Conservation (phyloP, 192 early-diverging fungal genomes). For the Coemansia sp. region DNA sequence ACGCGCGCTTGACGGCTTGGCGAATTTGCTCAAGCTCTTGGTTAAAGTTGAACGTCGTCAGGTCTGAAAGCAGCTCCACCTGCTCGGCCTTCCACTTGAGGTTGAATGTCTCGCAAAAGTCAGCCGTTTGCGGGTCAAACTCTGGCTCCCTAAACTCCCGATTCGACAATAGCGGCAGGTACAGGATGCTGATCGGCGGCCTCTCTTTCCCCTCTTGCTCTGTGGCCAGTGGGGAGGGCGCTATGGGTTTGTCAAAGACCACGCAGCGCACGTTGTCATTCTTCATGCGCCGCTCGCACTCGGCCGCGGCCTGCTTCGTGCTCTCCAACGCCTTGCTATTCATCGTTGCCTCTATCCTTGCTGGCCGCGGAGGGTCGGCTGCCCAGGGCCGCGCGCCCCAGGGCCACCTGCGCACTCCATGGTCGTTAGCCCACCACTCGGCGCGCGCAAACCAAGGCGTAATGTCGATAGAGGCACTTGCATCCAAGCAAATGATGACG, state of each 20-base stretch:
- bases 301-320: constrained; percentile 23
- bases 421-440: constrained; percentile 60
- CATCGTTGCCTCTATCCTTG: constrained; percentile 27
- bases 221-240: constrained; percentile 19
- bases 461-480: constrained; percentile 68
- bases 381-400: constrained; percentile 57
- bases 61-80: constrained; percentile 58
- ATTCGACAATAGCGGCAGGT: constrained; percentile 68
- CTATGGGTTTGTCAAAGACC: constrained; percentile 49
- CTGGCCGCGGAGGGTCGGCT: constrained; percentile 42
- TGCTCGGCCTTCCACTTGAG: constrained; percentile 67
- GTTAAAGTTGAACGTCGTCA: constrained; percentile 57
- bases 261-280: constrained; percentile 49
- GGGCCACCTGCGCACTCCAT: constrained; percentile 64
- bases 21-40: constrained; percentile 58
- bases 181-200: constrained; percentile 52
- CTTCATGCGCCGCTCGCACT: constrained; percentile 18
- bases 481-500: constrained; percentile 70
- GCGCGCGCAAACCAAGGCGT: constrained; percentile 66
- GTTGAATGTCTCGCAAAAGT: constrained; percentile 68
- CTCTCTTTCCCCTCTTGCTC: not conserved
- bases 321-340: constrained; percentile 14
- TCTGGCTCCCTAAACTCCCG: constrained; percentile 50
- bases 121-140: constrained; percentile 65
- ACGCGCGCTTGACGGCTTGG: constrained; percentile 42